Evolutionary conservation across 2,329 filamentous ascomycete species (phyloP), one percentile per base, ranked within the genome.

Genomic region (Fusarium proliferatum): DNA sequence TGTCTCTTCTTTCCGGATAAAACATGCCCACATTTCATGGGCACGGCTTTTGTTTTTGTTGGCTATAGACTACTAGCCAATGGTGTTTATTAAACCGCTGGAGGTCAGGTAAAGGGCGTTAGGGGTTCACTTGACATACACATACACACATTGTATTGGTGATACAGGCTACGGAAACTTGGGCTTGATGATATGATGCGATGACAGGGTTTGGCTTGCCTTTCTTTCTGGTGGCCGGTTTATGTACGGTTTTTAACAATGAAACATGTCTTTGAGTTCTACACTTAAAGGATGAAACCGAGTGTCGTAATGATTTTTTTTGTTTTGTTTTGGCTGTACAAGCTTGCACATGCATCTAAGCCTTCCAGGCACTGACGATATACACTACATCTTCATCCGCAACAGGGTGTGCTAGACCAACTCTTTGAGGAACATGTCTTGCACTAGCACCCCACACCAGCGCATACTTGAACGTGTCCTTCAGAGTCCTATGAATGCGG

Each of bases 401-500:
- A 49, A 99, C 95, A 17, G 90, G 79, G 86, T 99, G 96, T 11
- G 90, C 87, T 78, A 99, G 83, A 2, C 96, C 97, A 42, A 98
- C 96, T 71, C 96, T 88, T 86, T 99, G 96, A 41, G 97, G 96
- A 41, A 98, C 88, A 86, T 99, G 97, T 79, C 94, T 91, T 41
- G 96, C 96, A 83, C 96, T 98, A 23, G 95, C 95, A 9, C 96
- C 96, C 97, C 97, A 99, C 0, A 99, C 96, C 75, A 98, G 85
- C 6, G 96, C 97, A 85, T 98, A 98, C 87, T 98, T 99, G 88
- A 98, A 99, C 9, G 95, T 97, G 72, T 99, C 97, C 89, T 98
- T 99, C 75, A 99, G 86, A 33, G 91, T 96, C 71, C 96, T 88
- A 85, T 99, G 96, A 76, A 99, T 93, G 78, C 94, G 91, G 83